Conservation (phyloP, 2,329 filamentous ascomycete species). For the Talaromyces marneffei region DNA sequence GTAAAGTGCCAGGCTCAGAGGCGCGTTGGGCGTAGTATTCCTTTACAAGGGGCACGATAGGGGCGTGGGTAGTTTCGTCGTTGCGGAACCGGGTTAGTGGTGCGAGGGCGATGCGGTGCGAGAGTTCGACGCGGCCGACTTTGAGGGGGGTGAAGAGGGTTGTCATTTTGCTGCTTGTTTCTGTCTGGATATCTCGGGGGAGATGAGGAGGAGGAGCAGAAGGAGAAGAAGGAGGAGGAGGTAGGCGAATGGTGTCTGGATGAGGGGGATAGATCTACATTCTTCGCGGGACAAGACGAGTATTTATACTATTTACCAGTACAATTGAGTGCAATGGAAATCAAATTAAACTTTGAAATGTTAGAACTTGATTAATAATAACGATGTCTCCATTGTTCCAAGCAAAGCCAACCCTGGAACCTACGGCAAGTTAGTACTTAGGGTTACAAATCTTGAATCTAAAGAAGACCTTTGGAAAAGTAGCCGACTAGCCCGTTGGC, state of each 20-base stretch:
- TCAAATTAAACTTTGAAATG: background rate
- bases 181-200: background rate
- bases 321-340: too few species aligned
- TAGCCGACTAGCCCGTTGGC: too few species aligned
- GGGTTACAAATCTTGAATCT: background rate
- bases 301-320: background rate
- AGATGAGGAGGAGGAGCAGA: background rate
- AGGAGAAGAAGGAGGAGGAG: background rate
- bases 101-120: conserved; percentile 47
- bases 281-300: background rate
- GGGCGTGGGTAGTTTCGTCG: conserved; percentile 41
- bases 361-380: background rate
- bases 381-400: background rate
- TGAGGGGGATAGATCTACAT: background rate
- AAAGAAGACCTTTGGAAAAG: background rate
- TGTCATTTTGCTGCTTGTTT: background rate
- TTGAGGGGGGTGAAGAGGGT: conserved; percentile 25
- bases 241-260: background rate
- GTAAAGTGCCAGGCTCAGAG: conserved; percentile 46
- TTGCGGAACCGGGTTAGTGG: conserved; percentile 50
- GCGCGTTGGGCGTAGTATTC: conserved; percentile 51
- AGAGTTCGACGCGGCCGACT: conserved; percentile 34
- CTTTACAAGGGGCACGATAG: conserved; percentile 27
- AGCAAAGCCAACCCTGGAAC: background rate
- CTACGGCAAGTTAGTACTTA: too few species aligned